Evolutionary conservation across 305 asterid species (phyloP), one percentile per base, ranked within the genome.

Genomic region (Petunia hybrid): DNA sequence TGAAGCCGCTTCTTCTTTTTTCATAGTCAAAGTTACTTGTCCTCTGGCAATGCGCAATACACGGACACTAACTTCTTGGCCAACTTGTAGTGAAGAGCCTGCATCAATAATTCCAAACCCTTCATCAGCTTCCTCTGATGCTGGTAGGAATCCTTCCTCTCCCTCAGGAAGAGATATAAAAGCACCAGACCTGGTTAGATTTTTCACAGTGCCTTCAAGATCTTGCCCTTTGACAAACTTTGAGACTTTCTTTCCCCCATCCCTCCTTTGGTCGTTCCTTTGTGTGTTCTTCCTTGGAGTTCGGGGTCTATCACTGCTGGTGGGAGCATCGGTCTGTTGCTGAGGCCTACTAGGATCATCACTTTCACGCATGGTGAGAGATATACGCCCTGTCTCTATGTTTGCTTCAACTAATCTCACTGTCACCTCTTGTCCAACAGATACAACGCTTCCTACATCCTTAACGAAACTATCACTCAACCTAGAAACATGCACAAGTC

Each of bases 101-200:
- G 93, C 97, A 91, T 86, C 91, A 12, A 92, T 86, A 80, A 66
- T 88, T 74, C 80, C 94, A 41, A 92, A 81, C 59, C 94, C 97
- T 81, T 89, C 97, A 81, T 87, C 92, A 41, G 87, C 85, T 86
- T 94, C 97, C 88, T 97, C 99, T 3, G 97, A 89, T 76, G 77
- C 35, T 55, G 98, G 98, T 84, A 97, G 83, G 89, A 94, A 97
- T 22, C 99, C 99, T 83, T 97, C 99, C 91, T 97, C 99, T 5
- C 95, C 99, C 80, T 97, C 99, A 14, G 99, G 97, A 74, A 97
- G 91, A 80, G 98, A 89, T 81, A 97, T 89, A 82, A 97, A 97
- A 48, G 99, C 91, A 81, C 99, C 99, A 42, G 98, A 83, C 79
- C 99, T 88, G 75, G 89, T 83, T 59, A 89, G 67, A 87, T 90